These are phyloP conservation scores for Penicillium nordicum DNA, from an alignment of 2,329 filamentous ascomycete species.

Conservation along the genomic window DNA sequence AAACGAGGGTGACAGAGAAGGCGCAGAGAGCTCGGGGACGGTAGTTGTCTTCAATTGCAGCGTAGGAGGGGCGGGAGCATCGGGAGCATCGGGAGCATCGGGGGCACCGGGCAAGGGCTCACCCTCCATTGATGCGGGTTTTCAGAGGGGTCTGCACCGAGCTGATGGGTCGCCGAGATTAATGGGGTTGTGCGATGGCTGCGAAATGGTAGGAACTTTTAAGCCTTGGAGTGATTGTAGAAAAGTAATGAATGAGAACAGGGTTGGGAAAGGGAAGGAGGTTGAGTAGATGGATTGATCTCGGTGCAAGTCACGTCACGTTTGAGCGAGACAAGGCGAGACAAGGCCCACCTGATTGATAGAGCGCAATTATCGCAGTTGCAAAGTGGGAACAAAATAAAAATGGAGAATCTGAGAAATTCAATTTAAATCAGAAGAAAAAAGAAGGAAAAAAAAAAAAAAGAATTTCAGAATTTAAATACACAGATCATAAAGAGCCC, in stretches of 20 bases:
- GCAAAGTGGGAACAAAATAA: neutral
- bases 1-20: conserved; percentile 42
- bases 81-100: conserved; percentile 14
- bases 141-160: conserved; percentile 2
- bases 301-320: conserved; percentile 23
- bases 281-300: conserved; percentile 8
- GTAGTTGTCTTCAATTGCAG: conserved; percentile 25
- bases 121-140: conserved; percentile 30
- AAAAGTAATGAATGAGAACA: neutral
- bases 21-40: conserved; percentile 28
- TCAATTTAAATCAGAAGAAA: neutral
- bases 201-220: neutral
- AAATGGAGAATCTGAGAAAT: too few species aligned
- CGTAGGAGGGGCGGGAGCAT: conserved; percentile 23
- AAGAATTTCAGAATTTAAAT: neutral
- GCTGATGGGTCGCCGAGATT: conserved; percentile 1
- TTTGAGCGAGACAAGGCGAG: neutral
- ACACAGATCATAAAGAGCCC: neutral
- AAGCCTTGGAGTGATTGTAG: neutral
- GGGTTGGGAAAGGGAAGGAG: neutral
- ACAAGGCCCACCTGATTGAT: conserved; percentile 19
- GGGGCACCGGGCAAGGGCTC: conserved; percentile 22
- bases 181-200: conserved; percentile 1
- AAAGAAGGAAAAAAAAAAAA: too few species aligned
- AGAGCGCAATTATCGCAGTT: conserved; percentile 7